Conservation (phyloP, 176 grass and related monocot species). For the Tillandsia fasciculata region DNA sequence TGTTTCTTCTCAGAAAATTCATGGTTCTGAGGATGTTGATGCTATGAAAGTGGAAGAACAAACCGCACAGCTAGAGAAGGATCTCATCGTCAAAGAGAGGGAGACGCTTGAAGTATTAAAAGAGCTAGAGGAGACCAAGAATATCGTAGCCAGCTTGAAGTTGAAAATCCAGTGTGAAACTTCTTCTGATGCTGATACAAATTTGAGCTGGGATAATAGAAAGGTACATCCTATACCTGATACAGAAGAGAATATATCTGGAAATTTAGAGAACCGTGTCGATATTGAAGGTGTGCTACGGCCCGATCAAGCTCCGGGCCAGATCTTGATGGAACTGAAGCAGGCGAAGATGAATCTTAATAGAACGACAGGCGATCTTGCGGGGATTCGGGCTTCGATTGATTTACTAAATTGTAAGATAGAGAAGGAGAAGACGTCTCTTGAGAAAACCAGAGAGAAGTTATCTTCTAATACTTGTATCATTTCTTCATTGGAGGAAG, state of each 20-base stretch:
- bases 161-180: slow-evolving; percentile 55
- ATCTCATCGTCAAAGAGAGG: slow-evolving; percentile 71
- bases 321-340: slow-evolving; percentile 39
- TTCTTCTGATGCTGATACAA: neutral
- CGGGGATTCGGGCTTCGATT: slow-evolving; percentile 38
- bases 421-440: slow-evolving; percentile 41
- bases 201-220: neutral
- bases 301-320: slow-evolving; percentile 8
- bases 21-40: slow-evolving; percentile 22
- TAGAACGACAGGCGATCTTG: slow-evolving; percentile 45
- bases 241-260: slow-evolving; percentile 27
- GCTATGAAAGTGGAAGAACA: slow-evolving; percentile 32
- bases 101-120: slow-evolving; percentile 71
- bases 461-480: slow-evolving; percentile 34
- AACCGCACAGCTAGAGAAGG: slow-evolving; percentile 51
- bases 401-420: slow-evolving; percentile 43
- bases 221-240: slow-evolving; percentile 7
- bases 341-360: slow-evolving; percentile 40
- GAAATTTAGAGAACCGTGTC: slow-evolving; percentile 10
- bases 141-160: slow-evolving; percentile 57
- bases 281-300: slow-evolving; percentile 3
- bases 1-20: slow-evolving; percentile 34
- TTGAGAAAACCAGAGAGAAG: slow-evolving; percentile 46
- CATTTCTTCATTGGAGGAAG: slow-evolving; percentile 52
- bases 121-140: slow-evolving; percentile 74